Evolutionary conservation across 176 grass and related monocot genomes (phyloP), one percentile per base, ranked within the genome.

Genomic region (Triticum timopheevii): DNA sequence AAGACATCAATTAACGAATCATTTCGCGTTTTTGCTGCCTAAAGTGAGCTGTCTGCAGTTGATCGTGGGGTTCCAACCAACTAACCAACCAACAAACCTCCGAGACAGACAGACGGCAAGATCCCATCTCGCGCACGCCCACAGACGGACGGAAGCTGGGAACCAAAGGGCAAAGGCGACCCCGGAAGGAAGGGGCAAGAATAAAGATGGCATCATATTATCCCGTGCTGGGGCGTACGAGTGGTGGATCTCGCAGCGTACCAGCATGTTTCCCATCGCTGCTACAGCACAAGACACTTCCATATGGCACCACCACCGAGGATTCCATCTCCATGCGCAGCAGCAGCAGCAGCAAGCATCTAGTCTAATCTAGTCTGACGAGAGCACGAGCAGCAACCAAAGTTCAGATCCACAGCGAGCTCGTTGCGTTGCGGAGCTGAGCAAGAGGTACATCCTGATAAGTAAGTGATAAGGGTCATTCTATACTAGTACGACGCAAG

Each of bases 201-300:
- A 47, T 13, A 3, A 49, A 49, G 45, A 38, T 11, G 45, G 17
- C 33, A 36, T 68, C 13, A 27, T 50, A 13, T 63, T 13, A 52
- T 77, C 81, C 36, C 7, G 20, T 23, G 30, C 52, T 9, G 42
- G 69, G 64, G 27, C 67, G 67, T 8, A 36, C 17, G 36, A 27
- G 70, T 22, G 78, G 80, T 83, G 80, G 85, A 81, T 80, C 69
- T 86, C 69, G 54, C 19, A 3, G 19, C 16, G 81, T 76, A 76
- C 81, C 61, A 3, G 38, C 69, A 31, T 91, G 85, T 85, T 77
- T 70, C 89, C 89, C 77, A 81, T 39, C 24, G 69, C 85, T 81
- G 62, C 76, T 81, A 84, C 89, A 91, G 61, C 89, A 87, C 85
- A 69, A 68, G 75, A 87, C 85, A 87, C 22, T 75, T 49, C 74